These are phyloP conservation scores for Cryptococcus maquisensis DNA, from an alignment of 1,284 basidiomycete genomes.

Conservation along the genomic window DNA sequence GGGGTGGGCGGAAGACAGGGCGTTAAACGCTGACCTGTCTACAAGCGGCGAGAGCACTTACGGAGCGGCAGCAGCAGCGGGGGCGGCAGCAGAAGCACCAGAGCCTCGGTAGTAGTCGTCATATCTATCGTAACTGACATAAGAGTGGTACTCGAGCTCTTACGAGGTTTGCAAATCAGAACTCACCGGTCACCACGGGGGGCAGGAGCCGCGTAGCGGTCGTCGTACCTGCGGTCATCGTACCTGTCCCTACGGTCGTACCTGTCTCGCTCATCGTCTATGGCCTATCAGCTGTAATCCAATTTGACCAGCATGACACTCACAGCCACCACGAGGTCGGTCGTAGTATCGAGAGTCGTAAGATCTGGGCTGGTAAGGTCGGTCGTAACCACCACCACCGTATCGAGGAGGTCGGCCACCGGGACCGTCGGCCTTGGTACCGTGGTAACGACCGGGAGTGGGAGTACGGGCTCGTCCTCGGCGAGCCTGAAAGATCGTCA, in stretches of 20 bases:
- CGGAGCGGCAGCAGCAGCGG: conserved; percentile 14
- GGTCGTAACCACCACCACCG: conserved; percentile 44
- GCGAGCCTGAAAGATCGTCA: conserved; percentile 61
- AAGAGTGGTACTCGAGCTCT: neutral
- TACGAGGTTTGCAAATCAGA: neutral
- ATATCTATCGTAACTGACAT: conserved; percentile 16
- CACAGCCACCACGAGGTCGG: conserved; percentile 28
- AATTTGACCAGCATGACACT: conserved; percentile 3
- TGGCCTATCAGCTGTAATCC: neutral
- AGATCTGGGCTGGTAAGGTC: conserved; percentile 48
- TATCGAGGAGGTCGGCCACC: conserved; percentile 62
- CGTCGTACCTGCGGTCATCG: conserved; percentile 39
- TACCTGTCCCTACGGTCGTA: conserved; percentile 51
- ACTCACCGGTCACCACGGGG: conserved; percentile 2
- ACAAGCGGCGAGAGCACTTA: conserved; percentile 20
- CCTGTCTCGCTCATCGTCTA: conserved; percentile 53
- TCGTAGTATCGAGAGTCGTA: conserved; percentile 46
- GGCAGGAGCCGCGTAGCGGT: conserved; percentile 30
- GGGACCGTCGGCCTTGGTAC: conserved; percentile 39
- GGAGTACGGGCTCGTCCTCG: conserved; percentile 91
- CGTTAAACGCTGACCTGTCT: conserved; percentile 10
- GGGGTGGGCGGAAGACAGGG: neutral
- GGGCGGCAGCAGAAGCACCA: neutral
- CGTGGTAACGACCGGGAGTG: conserved; percentile 87
- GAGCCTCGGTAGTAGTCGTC: conserved; percentile 26